Evolutionary conservation across 345 rosid species (phyloP), one percentile per base, ranked within the genome.

Genomic region (Eucalyptus curtisii): DNA sequence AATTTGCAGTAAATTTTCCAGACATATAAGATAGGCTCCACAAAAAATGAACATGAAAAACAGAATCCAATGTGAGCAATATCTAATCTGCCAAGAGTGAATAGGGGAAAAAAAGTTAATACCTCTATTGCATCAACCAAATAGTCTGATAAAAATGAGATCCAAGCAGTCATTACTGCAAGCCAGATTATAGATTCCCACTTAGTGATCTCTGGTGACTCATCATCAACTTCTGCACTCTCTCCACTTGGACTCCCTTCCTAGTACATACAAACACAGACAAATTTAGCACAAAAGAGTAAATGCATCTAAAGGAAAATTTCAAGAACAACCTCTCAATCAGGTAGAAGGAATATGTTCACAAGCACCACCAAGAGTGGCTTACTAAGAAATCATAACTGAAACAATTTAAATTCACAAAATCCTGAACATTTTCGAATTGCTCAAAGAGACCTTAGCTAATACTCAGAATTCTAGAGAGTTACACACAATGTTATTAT

Each of bases 61-160:
- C 61, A 52, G 45, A 49, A 50, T 86, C 82, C 82, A 37, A 76
- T 76, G 25, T 13, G 12, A 50, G 47, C 87, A 7, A 19, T 42
- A 53, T 86, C 44, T 59, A 86, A n/a, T 40, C 14, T 19, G 44
- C 16, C 87, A 10, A 49, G 68, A 86, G 85, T 76, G 30, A 80
- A 59, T 64, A 27, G 79, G 37, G 30, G 80, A 86, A 24, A 85
- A 42, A 45, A 44, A 90, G 61, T 81, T 33, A 30, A 59, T 91
- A 97, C 99, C 96, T 97, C 88, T 55, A 97, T 96, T 88, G 99
- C 95, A 93, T 96, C 97, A 44, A 97, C 99, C 90, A 97, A 93
- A 93, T 96, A 96, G 76, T 96, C 98, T 3, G 99, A 97, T 66
- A 97, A 92, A 90, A 96, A 89, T 80, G 98, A 97, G 80, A 97